phyloP scores from a whole-genome alignment of 2,329 filamentous ascomycete species.

The Penicillium frequentans region DNA sequence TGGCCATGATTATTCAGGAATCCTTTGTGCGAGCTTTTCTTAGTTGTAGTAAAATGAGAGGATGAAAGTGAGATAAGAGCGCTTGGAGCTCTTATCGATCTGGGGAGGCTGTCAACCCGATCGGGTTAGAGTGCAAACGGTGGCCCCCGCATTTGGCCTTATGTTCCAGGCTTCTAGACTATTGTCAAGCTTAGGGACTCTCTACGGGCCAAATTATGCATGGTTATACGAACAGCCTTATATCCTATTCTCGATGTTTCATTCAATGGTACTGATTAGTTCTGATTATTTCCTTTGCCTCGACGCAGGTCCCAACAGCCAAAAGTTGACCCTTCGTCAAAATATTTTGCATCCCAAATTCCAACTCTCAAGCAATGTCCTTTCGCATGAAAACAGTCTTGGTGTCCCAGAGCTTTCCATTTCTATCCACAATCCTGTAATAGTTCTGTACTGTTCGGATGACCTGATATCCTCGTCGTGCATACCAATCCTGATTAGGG shows the following conservation, averaged over 20 bases:
- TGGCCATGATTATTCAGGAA: not conserved
- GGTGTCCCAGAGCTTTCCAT: conserved; percentile 14
- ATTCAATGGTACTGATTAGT: no score
- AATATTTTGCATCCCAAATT: no score
- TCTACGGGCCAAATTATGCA: no score
- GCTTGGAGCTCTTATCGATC: not conserved
- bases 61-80: not conserved
- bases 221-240: no score
- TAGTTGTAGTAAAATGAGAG: not conserved
- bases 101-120: not conserved
- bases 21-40: not conserved
- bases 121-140: not conserved
- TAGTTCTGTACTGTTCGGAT: conserved; percentile 17
- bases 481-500: conserved; percentile 23
- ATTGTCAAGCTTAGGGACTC: no score
- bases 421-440: conserved; percentile 13
- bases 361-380: conserved; percentile 10
- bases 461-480: conserved; percentile 18
- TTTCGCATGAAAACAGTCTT: conserved; percentile 24
- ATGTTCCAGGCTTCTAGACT: not conserved
- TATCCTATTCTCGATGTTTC: no score
- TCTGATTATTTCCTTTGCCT: no score
- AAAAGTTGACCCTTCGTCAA: no score
- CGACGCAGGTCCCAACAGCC: no score
- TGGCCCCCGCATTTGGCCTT: not conserved